Conservation (phyloP, 179 eudicot genomes). For the Beta corolliflora region DNA sequence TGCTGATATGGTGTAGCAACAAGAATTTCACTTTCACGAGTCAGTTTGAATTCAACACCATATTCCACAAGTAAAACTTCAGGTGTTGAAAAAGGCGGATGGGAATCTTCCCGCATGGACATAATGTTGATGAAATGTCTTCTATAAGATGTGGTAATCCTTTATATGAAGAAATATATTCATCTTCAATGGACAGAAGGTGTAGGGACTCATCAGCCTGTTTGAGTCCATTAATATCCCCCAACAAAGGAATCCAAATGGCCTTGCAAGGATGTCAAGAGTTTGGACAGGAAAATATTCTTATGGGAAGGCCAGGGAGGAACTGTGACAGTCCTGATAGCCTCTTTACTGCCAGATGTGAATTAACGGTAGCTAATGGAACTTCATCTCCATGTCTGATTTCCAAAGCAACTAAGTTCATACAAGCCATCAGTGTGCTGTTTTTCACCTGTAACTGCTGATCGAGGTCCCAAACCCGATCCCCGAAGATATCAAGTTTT, state of each 20-base stretch:
- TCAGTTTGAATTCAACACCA: slow-evolving; percentile 20
- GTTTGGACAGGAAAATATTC: slow-evolving; percentile 14
- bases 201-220: slow-evolving; percentile 26
- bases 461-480: slow-evolving; percentile 26
- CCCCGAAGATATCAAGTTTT: slow-evolving; percentile 25
- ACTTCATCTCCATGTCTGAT: slow-evolving; percentile 34
- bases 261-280: slow-evolving; percentile 26
- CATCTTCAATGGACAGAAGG: slow-evolving; percentile 29
- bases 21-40: slow-evolving; percentile 6
- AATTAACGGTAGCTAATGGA: slow-evolving; percentile 21
- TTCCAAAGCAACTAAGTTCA: slow-evolving; percentile 24
- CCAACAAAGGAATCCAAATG: slow-evolving; percentile 27
- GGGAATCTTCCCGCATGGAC: slow-evolving; percentile 20
- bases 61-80: slow-evolving; percentile 21
- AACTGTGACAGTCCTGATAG: slow-evolving; percentile 28
- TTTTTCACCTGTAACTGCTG: slow-evolving; percentile 25
- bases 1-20: slow-evolving; percentile 19
- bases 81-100: slow-evolving; percentile 21
- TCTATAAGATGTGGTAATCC: slow-evolving; percentile 27
- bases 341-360: background rate
- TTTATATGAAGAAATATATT: slow-evolving; percentile 28
- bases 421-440: slow-evolving; percentile 20
- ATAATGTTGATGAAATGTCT: slow-evolving; percentile 29
- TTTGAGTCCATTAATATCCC: slow-evolving; percentile 26
- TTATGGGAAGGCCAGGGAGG: slow-evolving; percentile 21